These are phyloP conservation scores for Trichoderma sp. DNA, from an alignment of 2,329 filamentous ascomycete genomes.

Conservation along the genomic window DNA sequence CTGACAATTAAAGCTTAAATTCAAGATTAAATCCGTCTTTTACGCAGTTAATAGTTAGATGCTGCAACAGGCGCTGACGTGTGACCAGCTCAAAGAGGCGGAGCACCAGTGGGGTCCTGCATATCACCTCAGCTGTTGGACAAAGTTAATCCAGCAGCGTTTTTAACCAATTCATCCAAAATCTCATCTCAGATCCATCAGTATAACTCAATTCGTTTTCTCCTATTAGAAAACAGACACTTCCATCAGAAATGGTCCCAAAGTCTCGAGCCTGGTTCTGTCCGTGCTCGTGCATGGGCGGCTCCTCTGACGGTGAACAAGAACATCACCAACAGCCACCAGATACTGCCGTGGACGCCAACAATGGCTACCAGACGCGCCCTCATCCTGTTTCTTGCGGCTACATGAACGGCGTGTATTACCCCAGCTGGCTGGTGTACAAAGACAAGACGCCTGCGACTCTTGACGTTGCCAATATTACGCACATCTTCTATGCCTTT, in stretches of 20 bases:
- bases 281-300: constrained; percentile 15
- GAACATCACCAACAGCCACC: constrained; percentile 8
- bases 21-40: not conserved
- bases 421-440: constrained; percentile 67
- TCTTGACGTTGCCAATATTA: constrained; percentile 57
- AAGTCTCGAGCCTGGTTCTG: constrained; percentile 10
- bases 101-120: constrained; percentile 17
- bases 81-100: not conserved
- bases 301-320: constrained; percentile 7
- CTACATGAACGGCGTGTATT: constrained; percentile 53
- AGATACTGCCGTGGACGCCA: not conserved
- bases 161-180: not conserved
- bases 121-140: not conserved
- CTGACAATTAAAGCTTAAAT: not conserved
- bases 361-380: not conserved
- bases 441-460: constrained; percentile 60
- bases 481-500: constrained; percentile 68
- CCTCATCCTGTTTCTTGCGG: not conserved
- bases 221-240: not conserved
- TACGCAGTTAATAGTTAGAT: not conserved
- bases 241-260: not conserved
- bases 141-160: not conserved
- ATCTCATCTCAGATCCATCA: not conserved
- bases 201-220: not conserved
- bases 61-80: not conserved